Percentiles rank a stretch among this genome's conserved stretches.
phyloP scores from a whole-genome alignment of 2,329 filamentous ascomycete species.

The Sodiomyces alkalinus region DNA sequence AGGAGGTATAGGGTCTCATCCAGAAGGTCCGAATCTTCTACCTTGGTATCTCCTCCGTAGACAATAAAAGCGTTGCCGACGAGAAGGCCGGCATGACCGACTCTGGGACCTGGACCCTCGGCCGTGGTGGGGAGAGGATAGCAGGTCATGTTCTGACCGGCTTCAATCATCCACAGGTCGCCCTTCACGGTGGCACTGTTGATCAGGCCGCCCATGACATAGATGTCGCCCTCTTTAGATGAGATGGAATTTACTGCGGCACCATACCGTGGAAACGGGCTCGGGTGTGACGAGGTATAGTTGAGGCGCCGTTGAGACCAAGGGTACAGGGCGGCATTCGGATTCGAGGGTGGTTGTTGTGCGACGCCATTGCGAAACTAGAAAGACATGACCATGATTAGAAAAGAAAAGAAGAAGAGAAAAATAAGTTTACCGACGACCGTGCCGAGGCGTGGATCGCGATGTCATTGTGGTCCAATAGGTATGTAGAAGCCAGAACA shows the following conservation, averaged over 20 bases:
- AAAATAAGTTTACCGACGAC: too few species aligned
- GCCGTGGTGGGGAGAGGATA: constrained; percentile 84
- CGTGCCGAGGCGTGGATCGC: too few species aligned
- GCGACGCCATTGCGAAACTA: constrained; percentile 40
- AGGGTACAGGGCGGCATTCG: constrained; percentile 75
- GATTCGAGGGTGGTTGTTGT: constrained; percentile 20
- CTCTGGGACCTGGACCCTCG: constrained; percentile 86
- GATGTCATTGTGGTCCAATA: too few species aligned
- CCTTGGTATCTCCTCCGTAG: constrained; percentile 95
- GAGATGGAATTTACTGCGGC: constrained; percentile 85
- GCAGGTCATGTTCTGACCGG: constrained; percentile 73
- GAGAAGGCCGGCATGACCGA: constrained; percentile 83
- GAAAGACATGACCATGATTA: too few species aligned
- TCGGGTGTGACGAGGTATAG: constrained; percentile 67
- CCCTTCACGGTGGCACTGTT: constrained; percentile 93
- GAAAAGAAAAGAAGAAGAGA: too few species aligned
- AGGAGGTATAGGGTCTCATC: constrained; percentile 94
- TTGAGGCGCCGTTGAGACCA: constrained; percentile 87
- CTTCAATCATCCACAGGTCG: constrained; percentile 95
- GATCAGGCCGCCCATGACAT: constrained; percentile 93
- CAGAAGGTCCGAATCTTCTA: constrained; percentile 78
- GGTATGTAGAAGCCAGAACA: too few species aligned
- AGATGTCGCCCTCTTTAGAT: constrained; percentile 94
- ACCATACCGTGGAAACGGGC: constrained; percentile 92
- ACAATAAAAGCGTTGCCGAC: constrained; percentile 99